phyloP scores from a whole-genome alignment of 1,284 basidiomycete species.

The Thecaphora thlaspeos region DNA sequence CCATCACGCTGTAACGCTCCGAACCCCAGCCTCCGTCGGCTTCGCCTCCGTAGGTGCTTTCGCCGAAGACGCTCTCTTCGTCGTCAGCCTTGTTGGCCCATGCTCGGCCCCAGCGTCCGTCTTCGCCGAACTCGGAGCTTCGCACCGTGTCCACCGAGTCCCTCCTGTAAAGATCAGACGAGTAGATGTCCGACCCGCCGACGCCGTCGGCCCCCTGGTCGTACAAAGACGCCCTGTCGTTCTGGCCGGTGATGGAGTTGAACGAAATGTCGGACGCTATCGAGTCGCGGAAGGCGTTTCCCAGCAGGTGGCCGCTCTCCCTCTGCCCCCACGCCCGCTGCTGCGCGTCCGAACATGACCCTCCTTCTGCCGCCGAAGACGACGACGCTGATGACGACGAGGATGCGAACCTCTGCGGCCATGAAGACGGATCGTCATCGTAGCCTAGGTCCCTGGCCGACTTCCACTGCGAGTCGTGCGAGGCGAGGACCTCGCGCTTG shows the following conservation, averaged over 20 bases:
- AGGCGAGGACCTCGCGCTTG: too few relatives aligned
- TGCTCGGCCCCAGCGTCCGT: constrained; percentile 44
- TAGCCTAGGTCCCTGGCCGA: too few relatives aligned
- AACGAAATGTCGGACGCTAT: constrained; percentile 42
- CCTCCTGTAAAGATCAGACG: neutral
- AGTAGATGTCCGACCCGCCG: constrained; percentile 1
- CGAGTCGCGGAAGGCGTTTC: constrained; percentile 40
- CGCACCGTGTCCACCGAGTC: constrained; percentile 38
- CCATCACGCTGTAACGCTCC: constrained; percentile 1
- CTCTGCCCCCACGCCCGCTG: constrained; percentile 6
- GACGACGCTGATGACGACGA: too few relatives aligned
- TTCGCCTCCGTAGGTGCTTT: constrained; percentile 23
- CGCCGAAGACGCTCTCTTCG: constrained; percentile 40
- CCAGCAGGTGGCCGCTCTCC: constrained; percentile 22
- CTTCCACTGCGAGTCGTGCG: too few relatives aligned
- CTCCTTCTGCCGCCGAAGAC: too few relatives aligned
- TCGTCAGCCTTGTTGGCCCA: constrained; percentile 43
- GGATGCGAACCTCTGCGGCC: too few relatives aligned
- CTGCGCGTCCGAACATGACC: too few relatives aligned
- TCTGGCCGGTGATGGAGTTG: constrained; percentile 35
- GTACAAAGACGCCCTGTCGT: constrained; percentile 7
- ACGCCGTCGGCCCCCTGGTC: neutral
- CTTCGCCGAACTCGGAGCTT: constrained; percentile 46
- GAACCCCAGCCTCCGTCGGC: neutral
- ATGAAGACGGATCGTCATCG: too few relatives aligned